Percentiles rank a stretch among this genome's conserved stretches.
Evolutionary conservation across 179 eudicot genomes (phyloP).

Genomic region (Gypsophila paniculata): DNA sequence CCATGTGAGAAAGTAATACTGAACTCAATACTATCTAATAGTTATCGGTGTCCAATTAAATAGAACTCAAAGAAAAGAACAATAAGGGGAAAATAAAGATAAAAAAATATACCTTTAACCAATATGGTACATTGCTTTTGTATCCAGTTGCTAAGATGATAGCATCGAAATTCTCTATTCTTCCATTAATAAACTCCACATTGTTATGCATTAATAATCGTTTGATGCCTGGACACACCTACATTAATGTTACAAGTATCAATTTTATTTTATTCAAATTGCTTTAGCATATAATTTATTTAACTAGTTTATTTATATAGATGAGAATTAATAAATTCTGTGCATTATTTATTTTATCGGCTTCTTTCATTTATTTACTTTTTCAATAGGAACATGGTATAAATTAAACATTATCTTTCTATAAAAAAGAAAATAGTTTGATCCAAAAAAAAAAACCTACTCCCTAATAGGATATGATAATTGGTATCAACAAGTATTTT

Average conservation of each 20-base stretch:
- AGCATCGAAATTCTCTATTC: constrained; percentile 42
- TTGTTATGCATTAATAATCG: constrained; percentile 30
- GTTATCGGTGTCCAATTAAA: background rate
- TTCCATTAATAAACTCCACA: constrained; percentile 54
- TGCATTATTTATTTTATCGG: too few relatives aligned
- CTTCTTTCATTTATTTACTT: too few relatives aligned
- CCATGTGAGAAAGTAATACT: too few relatives aligned
- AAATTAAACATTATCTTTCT: too few relatives aligned
- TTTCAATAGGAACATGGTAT: too few relatives aligned
- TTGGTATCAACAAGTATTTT: too few relatives aligned
- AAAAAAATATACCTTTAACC: constrained; percentile 52
- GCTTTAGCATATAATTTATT: background rate
- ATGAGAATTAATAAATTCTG: too few relatives aligned
- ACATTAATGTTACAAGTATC: constrained; percentile 7
- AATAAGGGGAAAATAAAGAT: background rate
- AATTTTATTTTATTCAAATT: background rate
- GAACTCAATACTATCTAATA: too few relatives aligned
- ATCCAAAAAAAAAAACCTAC: too few relatives aligned
- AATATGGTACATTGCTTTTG: constrained; percentile 55
- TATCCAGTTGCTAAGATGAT: constrained; percentile 69
- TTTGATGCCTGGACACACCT: constrained; percentile 47
- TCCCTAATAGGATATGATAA: too few relatives aligned
- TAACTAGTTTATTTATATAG: background rate
- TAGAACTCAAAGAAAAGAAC: background rate
- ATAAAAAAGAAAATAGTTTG: too few relatives aligned